Base-by-base conservation (phyloP, 73 alveolate species). In the Tetrahymena borealis region DNA sequence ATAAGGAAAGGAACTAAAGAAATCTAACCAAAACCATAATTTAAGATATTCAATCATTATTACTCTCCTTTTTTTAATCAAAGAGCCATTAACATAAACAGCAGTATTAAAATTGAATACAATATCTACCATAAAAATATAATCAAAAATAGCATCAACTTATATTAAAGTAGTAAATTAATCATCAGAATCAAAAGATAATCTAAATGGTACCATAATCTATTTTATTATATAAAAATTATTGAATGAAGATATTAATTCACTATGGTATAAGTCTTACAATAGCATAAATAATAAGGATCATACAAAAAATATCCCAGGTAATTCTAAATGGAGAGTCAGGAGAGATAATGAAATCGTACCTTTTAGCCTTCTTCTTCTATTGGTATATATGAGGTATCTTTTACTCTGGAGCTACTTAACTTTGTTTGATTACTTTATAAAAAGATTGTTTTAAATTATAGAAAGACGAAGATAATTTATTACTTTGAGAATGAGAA, bases 11-110 rank as follows among this genome's bases (percentile, higher is more conserved):
- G 96, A 90, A 32, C 97, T 92, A 92, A 91, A 78, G 18, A 92
- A 91, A 91, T 96, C 98, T 15, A 96, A 40, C 94, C 96, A 79
- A 78, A 96, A 96, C 96, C 97, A 96, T 33, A 90, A 33, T 91
- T 90, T 96, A 20, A 96, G 33, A 91, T 96, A 96, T 28, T 92
- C 79, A 24, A 28, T 5, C 9, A 79, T 32, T 32, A 96, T 96
- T 38, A 33, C 33, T 36, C 78, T 92, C 38, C 98, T 31, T 78
- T 96, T 91, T 42, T 90, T 40, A n/a, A 95, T 90, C n/a, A 95
- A 91, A 35, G 92, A 36, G 11, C 98, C 98, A 28, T 96, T 95
- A 33, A 94, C 39, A 60, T 90, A 93, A 39, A 90, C 93, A 33
- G 97, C 98, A 35, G 97, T 93, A 43, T 96, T 96, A 39, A 93